Percentiles rank a stretch among this genome's conserved stretches.
These are phyloP conservation scores for Cylindrotheca fusiformis DNA, from an alignment of 108 stramenopile species.

Conservation along the genomic window DNA sequence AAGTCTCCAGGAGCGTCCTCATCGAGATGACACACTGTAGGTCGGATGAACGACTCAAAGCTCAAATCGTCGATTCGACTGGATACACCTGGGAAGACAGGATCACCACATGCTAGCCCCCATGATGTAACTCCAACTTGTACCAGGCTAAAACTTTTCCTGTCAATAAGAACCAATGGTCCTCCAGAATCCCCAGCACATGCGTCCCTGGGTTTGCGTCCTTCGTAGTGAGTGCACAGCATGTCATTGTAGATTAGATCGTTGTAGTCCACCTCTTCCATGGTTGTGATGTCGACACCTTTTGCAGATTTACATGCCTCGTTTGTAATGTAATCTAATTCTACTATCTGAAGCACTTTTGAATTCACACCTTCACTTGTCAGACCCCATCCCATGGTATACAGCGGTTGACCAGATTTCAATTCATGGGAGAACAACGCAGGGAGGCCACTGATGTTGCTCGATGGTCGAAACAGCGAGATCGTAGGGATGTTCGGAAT, in stretches of 20 bases:
- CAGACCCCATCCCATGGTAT: conserved; percentile 16
- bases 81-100: conserved; percentile 46
- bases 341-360: conserved; percentile 4
- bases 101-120: conserved; percentile 57
- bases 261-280: too few relatives aligned
- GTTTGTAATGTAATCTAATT: conserved; percentile 9
- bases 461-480: background rate
- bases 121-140: conserved; percentile 44
- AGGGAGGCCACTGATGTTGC: too few relatives aligned
- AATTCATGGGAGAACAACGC: too few relatives aligned
- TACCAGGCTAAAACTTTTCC: conserved; percentile 12
- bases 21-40: conserved; percentile 32
- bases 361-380: background rate
- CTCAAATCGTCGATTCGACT: conserved; percentile 24
- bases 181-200: conserved; percentile 55
- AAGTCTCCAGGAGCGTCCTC: background rate
- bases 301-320: background rate
- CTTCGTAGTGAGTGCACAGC: conserved; percentile 44
- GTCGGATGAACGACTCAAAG: conserved; percentile 43
- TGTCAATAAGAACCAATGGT: conserved; percentile 13
- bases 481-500: background rate
- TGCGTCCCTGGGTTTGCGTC: conserved; percentile 16
- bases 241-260: conserved; percentile 42
- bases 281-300: background rate
- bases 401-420: background rate